Conservation (phyloP, 345 rosid genomes). For the Brassica carinata region DNA sequence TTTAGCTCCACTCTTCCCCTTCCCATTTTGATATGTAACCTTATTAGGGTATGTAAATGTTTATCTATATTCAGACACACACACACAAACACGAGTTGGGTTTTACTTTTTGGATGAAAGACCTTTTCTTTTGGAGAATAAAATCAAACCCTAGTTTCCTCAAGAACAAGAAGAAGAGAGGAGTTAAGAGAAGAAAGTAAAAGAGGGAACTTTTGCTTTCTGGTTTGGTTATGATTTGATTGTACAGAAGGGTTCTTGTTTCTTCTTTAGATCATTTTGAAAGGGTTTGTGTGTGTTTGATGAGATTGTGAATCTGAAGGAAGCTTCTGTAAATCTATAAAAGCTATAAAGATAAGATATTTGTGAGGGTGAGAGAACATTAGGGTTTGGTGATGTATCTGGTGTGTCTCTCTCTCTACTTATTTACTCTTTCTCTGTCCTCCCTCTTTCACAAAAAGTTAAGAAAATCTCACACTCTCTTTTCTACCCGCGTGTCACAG, state of each 20-base stretch:
- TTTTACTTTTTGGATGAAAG: constrained; percentile 35
- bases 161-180: constrained; percentile 31
- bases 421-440: constrained; percentile 20
- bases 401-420: constrained; percentile 36
- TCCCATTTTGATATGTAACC: constrained; percentile 55
- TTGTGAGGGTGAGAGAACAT: constrained; percentile 38
- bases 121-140: constrained; percentile 29
- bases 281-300: constrained; percentile 16
- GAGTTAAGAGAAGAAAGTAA: not conserved
- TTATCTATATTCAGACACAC: constrained; percentile 40
- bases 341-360: constrained; percentile 42
- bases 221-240: constrained; percentile 23
- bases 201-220: constrained; percentile 33
- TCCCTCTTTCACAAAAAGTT: not conserved
- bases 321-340: constrained; percentile 30
- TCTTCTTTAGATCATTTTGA: not conserved
- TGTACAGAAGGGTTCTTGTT: constrained; percentile 26
- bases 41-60: constrained; percentile 28
- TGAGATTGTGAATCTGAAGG: constrained; percentile 39
- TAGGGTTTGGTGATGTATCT: constrained; percentile 59
- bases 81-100: constrained; percentile 29
- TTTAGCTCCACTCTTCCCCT: constrained; percentile 97
- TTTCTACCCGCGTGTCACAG: constrained; percentile 11
- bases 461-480: constrained; percentile 3
- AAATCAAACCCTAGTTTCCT: constrained; percentile 27